Evolutionary conservation across 495 filamentous ascomycete species (phyloP), one percentile per base, ranked within the genome.

Genomic region (Aspergillus heteromorphus): DNA sequence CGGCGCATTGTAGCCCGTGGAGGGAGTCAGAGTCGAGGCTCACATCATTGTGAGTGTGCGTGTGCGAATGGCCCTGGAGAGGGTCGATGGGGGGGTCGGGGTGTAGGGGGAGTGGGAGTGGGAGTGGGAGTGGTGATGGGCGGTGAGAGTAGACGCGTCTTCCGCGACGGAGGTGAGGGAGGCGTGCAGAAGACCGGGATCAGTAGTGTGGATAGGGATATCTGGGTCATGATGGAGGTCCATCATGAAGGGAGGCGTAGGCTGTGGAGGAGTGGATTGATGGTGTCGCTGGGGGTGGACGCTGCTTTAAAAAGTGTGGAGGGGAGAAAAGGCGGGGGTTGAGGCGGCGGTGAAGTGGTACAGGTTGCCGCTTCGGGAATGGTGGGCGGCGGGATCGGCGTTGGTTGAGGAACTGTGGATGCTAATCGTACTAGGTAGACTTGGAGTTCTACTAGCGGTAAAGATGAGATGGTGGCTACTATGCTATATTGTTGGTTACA

Each of bases 81-180:
- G 20, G 43, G 58, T 53, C 51, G 11, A 20, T 36, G 25, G 55
- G 53, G 31, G 53, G 40, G 40, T 59, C 57, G 13, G 3, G 49
- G 30, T 34, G 50, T 18, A 49, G 53, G 17, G 29, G 40, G 6
- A 40, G 49, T 19, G 43, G 41, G n/a, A n/a, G n/a, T n/a, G n/a
- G n/a, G n/a, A n/a, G n/a, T n/a, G n/a, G n/a, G n/a, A n/a, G 6
- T 51, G 42, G 6, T 63, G 56, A 18, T 62, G 60, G 42, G 45
- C 53, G 19, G 57, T 56, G 20, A 66, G 31, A 10, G 48, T 56
- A 9, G 63, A 59, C 58, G 60, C 60, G 56, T 64, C 57, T 41
- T 58, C 56, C 38, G 64, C 55, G 45, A 68, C 55, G 5, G 60
- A 45, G 13, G 62, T 52, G 10, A 68, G 58, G 10, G 58, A 42